Percentiles rank a stretch among this genome's conserved stretches.
phyloP scores from a whole-genome alignment of 2,329 filamentous ascomycete species.

The Paraphaeosphaeria sporulosa region DNA sequence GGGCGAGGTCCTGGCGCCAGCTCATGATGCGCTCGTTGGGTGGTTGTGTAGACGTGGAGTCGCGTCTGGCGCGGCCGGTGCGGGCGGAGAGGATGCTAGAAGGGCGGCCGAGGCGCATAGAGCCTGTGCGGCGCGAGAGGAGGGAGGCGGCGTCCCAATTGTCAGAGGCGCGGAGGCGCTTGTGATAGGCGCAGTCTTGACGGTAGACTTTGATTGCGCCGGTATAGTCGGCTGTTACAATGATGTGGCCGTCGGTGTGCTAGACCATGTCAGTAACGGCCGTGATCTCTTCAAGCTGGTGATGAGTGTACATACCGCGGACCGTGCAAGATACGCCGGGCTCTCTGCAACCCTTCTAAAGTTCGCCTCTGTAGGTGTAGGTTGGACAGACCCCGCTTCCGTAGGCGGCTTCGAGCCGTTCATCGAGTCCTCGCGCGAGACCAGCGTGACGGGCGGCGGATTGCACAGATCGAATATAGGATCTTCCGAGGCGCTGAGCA shows the following conservation, averaged over 20 bases:
- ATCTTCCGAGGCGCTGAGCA: slow-evolving; percentile 83
- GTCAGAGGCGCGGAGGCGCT: slow-evolving; percentile 66
- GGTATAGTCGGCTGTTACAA: slow-evolving; percentile 87
- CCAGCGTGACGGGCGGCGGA: slow-evolving; percentile 84
- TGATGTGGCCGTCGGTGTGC: slow-evolving; percentile 85
- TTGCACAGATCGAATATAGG: slow-evolving; percentile 98
- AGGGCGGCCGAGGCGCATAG: slow-evolving; percentile 55
- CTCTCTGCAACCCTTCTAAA: slow-evolving; percentile 65
- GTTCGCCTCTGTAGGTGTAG: slow-evolving; percentile 43
- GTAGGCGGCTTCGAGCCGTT: slow-evolving; percentile 59
- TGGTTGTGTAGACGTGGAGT: slow-evolving; percentile 56
- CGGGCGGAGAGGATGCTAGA: slow-evolving; percentile 65
- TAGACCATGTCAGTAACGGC: neutral
- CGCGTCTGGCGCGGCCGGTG: slow-evolving; percentile 58
- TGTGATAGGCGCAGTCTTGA: slow-evolving; percentile 87
- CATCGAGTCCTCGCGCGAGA: slow-evolving; percentile 73
- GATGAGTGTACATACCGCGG: slow-evolving; percentile 48
- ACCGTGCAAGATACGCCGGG: slow-evolving; percentile 78
- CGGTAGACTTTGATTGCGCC: slow-evolving; percentile 94
- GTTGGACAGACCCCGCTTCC: slow-evolving; percentile 47
- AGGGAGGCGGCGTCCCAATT: slow-evolving; percentile 82
- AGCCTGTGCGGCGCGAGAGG: slow-evolving; percentile 73
- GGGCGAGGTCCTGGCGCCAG: slow-evolving; percentile 7
- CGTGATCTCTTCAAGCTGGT: neutral
- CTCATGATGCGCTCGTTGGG: slow-evolving; percentile 61